phyloP scores from a whole-genome alignment of 768 basidiomycete species.

The Austroboletus eburneus region DNA sequence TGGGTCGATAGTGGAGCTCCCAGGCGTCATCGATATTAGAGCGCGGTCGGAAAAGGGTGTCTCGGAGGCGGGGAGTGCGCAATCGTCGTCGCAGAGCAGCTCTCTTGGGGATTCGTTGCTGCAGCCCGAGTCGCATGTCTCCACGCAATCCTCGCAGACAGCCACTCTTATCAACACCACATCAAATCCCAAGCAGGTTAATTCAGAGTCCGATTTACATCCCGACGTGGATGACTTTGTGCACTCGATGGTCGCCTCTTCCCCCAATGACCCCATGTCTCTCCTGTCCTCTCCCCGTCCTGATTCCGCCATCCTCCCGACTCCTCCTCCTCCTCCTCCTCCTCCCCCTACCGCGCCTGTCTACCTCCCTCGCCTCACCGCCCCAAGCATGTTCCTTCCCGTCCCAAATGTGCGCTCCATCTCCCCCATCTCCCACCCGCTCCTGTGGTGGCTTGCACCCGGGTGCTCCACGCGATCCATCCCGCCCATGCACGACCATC shows the following conservation, averaged over 20 bases:
- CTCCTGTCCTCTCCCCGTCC: background rate
- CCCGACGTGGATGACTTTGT: background rate
- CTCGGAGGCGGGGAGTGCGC: background rate
- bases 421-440: constrained; percentile 42
- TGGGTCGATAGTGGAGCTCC: background rate
- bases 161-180: constrained; percentile 16
- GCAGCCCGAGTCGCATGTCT: constrained; percentile 1
- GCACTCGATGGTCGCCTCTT: constrained; percentile 13
- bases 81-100: background rate
- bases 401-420: constrained; percentile 77
- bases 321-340: background rate
- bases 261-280: constrained; percentile 4
- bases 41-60: constrained; percentile 1
- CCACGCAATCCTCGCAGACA: constrained; percentile 12
- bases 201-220: constrained; percentile 11
- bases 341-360: constrained; percentile 26
- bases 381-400: constrained; percentile 82
- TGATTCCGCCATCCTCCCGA: background rate
- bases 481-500: constrained; percentile 42
- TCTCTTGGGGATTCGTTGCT: constrained; percentile 8
- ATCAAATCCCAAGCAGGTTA: no score
- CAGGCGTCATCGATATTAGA: constrained; percentile 23
- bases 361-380: constrained; percentile 63
- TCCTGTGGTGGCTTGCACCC: constrained; percentile 56
- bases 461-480: constrained; percentile 30